Conservation (phyloP, 306 rosid genomes). For the Pyrus pyrifolia region DNA sequence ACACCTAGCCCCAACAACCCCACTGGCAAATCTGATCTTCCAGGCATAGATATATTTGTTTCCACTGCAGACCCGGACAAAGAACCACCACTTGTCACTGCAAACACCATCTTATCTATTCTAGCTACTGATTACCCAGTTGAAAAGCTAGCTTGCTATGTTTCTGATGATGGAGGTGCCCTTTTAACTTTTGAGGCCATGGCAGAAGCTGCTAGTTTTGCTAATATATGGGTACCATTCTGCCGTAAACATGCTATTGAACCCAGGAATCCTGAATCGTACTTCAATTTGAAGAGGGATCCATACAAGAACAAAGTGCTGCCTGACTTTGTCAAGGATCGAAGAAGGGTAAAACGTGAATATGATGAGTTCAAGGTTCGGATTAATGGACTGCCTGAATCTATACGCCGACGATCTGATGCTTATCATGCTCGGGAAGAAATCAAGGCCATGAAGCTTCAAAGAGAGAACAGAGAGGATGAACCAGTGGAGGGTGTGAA, state of each 20-base stretch:
- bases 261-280: slow-evolving; percentile 94
- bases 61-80: slow-evolving; percentile 98
- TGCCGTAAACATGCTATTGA: slow-evolving; percentile 92
- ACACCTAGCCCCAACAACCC: slow-evolving; percentile 60
- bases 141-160: slow-evolving; percentile 95
- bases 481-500: slow-evolving; percentile 66
- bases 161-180: slow-evolving; percentile 98
- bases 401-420: slow-evolving; percentile 90
- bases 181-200: slow-evolving; percentile 95
- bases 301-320: slow-evolving; percentile 86
- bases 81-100: slow-evolving; percentile 95
- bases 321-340: slow-evolving; percentile 88
- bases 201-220: slow-evolving; percentile 99
- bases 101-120: slow-evolving; percentile 89
- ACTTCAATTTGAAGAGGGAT: slow-evolving; percentile 81
- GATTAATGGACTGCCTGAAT: slow-evolving; percentile 83
- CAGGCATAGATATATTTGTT: slow-evolving; percentile 85
- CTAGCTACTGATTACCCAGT: slow-evolving; percentile 92
- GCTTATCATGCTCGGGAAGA: slow-evolving; percentile 96
- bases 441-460: slow-evolving; percentile 85
- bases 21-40: slow-evolving; percentile 91
- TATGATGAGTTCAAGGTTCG: slow-evolving; percentile 97
- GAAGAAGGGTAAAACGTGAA: slow-evolving; percentile 89
- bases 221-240: slow-evolving; percentile 87
- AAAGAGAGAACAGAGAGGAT: slow-evolving; percentile 67